Base-by-base conservation (phyloP, 2,329 filamentous ascomycete species). In the Colletotrichum magnum region DNA sequence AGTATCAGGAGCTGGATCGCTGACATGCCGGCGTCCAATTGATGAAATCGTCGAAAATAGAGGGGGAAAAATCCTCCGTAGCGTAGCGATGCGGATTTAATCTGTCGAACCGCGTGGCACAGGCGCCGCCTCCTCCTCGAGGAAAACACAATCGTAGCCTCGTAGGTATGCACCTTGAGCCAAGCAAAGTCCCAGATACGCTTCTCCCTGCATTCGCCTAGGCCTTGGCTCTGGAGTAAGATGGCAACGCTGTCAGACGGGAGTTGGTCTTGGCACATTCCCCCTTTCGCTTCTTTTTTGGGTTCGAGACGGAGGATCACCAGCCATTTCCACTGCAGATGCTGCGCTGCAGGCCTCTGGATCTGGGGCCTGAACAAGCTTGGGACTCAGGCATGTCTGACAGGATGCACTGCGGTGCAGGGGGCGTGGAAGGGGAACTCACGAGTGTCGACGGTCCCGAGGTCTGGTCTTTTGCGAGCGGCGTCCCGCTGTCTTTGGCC, bases 1-100 rank as follows among this genome's bases (percentile, higher is more conserved):
- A 50, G 6, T 26, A 12, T 36, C 28, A 64, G 48, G 66, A 66
- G 61, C 66, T 60, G 66, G 61, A 43, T 51, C 39, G 36, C 39
- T 18, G 51, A 43, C 61, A 15, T 50, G 60, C 66, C 61, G 56
- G 62, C 57, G 56, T 69, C 62, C 56, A 43, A 45, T 69, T 47
- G 32, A 69, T 60, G 52, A 43, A 66, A 39, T 50, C 18, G 47
- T 12, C 18, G 47, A 18, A 47, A n/a, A 7, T 12, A 47, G 18
- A n/a, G 45, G 7, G 7, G 15, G 18, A 18, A 47, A 6, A 47
- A n/a, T 1, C 24, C 32, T 36, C 1, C 28, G 41, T 39, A 32
- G 45, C 5, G 15, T 21, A 18, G 32, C 32, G 6, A 13, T n/a
- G 41, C 18, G 18, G 16, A 47, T 16, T 50, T 24, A 50, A 50